Conservation (phyloP, 192 early-diverging fungal species). For the Coemansia nantahalensis region DNA sequence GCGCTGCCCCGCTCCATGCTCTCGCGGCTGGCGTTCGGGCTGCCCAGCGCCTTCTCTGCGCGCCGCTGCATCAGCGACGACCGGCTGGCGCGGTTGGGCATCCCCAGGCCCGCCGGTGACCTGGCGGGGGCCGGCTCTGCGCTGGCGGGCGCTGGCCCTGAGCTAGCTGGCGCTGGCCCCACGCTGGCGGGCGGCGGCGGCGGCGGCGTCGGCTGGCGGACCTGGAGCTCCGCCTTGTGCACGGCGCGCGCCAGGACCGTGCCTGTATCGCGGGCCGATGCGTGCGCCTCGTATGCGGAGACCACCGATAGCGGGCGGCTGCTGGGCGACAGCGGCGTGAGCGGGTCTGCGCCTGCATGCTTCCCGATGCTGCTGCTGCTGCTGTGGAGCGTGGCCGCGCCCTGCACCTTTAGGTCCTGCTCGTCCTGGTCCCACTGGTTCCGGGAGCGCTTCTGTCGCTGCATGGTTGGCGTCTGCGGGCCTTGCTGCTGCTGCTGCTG, state of each 20-base stretch:
- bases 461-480: no score
- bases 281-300: conserved; percentile 14
- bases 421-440: background rate
- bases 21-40: conserved; percentile 31
- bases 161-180: no score
- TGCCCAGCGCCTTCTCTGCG: conserved; percentile 21
- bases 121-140: no score
- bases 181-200: background rate
- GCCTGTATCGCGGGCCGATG: conserved; percentile 17
- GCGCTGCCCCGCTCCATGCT: conserved; percentile 43
- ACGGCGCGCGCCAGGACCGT: conserved; percentile 27
- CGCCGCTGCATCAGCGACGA: conserved; percentile 42
- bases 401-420: conserved; percentile 5
- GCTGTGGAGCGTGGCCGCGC: conserved; percentile 3
- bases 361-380: conserved; percentile 3
- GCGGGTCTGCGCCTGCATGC: background rate
- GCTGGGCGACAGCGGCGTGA: background rate
- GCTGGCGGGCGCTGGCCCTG: no score
- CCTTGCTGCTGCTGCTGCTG: conserved; percentile 7
- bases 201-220: conserved; percentile 21
- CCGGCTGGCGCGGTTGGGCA: conserved; percentile 17
- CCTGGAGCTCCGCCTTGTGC: conserved; percentile 49
- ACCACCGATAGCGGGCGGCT: conserved; percentile 8
- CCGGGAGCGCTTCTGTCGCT: no score
- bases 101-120: no score